phyloP scores from a whole-genome alignment of 495 filamentous ascomycete species.

The Cercophora samala region DNA sequence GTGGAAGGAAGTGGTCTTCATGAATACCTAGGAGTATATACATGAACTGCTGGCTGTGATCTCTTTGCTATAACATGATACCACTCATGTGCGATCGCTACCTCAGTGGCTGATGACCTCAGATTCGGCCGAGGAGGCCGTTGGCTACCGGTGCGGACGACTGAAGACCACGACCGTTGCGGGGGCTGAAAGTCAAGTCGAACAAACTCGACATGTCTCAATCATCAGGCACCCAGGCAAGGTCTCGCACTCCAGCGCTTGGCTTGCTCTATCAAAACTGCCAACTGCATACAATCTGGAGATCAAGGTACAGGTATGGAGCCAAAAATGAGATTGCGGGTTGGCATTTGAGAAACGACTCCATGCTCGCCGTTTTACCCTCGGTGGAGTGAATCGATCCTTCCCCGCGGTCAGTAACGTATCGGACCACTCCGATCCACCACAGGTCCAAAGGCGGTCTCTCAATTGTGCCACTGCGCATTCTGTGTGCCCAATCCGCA shows the following conservation, averaged over 20 bases:
- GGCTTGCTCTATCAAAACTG: neutral
- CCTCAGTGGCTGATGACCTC: constrained; percentile 3
- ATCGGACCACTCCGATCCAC: constrained; percentile 5
- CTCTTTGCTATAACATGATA: neutral
- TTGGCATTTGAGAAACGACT: neutral
- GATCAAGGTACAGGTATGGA: neutral
- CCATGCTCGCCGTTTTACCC: neutral
- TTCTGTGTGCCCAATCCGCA: neutral
- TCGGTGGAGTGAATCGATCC: neutral
- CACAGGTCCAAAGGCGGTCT: neutral
- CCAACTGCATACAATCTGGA: neutral
- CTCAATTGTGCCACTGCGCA: neutral
- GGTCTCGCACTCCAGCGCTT: neutral
- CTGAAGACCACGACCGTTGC: neutral
- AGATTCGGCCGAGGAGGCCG: neutral
- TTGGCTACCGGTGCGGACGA: neutral
- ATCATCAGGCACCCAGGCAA: neutral
- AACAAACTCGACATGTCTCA: neutral
- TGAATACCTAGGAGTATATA: too few relatives aligned
- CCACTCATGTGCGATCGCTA: neutral
- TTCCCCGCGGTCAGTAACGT: neutral
- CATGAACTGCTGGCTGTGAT: too few relatives aligned
- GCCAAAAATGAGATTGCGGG: neutral
- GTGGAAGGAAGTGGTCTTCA: neutral
- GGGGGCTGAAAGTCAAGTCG: neutral